Evolutionary conservation across 345 rosid species (phyloP).

Genomic region (Salix dunnii): DNA sequence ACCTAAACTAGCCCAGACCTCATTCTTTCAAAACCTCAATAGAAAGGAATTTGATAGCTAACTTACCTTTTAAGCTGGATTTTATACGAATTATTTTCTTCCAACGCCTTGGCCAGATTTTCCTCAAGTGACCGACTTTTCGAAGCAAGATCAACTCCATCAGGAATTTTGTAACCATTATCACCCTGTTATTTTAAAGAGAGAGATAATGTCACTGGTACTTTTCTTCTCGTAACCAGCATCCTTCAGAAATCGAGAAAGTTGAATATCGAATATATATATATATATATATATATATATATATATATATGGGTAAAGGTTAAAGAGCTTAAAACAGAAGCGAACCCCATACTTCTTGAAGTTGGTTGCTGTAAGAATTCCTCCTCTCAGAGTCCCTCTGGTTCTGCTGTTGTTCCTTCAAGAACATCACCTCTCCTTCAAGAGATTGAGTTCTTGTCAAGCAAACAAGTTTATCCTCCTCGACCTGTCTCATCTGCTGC

Average conservation of each 20-base stretch:
- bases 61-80: constrained; percentile 33
- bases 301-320: not conserved
- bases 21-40: too few species aligned
- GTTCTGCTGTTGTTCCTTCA: constrained; percentile 33
- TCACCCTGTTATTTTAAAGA: constrained; percentile 21
- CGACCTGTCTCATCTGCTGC: constrained; percentile 36
- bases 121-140: constrained; percentile 35
- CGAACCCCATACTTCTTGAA: constrained; percentile 24
- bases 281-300: too few species aligned
- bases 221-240: too few species aligned
- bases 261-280: too few species aligned
- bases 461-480: constrained; percentile 38
- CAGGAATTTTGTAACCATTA: constrained; percentile 2
- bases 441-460: constrained; percentile 29
- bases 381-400: constrained; percentile 12
- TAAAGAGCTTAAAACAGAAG: not conserved
- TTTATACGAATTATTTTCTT: constrained; percentile 28
- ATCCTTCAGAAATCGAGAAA: too few species aligned
- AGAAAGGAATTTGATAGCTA: not conserved
- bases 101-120: constrained; percentile 27
- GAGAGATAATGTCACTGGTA: too few species aligned
- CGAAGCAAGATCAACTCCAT: constrained; percentile 10
- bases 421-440: constrained; percentile 38
- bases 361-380: constrained; percentile 9
- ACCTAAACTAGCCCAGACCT: too few species aligned